These are phyloP conservation scores for Neurospora sp. DNA, from an alignment of 495 filamentous ascomycete species.

Conservation along the genomic window DNA sequence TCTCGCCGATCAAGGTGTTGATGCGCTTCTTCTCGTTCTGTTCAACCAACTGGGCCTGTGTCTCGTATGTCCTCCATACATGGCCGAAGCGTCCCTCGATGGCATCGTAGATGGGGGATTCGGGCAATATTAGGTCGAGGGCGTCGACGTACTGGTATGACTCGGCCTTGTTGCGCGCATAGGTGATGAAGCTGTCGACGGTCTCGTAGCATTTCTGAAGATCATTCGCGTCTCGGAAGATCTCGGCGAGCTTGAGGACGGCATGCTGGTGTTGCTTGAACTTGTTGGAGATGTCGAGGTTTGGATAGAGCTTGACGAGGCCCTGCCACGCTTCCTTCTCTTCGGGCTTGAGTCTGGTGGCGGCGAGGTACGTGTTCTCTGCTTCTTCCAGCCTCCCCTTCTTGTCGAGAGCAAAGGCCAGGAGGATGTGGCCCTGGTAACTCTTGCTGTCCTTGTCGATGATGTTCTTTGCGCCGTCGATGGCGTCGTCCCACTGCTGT, in stretches of 20 bases:
- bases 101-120: slow-evolving; percentile 62
- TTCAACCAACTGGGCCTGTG: slow-evolving; percentile 77
- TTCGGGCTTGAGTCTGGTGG: slow-evolving; percentile 43
- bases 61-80: slow-evolving; percentile 71
- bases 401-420: slow-evolving; percentile 72
- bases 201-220: slow-evolving; percentile 63
- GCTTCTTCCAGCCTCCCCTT: slow-evolving; percentile 58
- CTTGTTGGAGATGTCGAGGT: slow-evolving; percentile 57
- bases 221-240: slow-evolving; percentile 59
- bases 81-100: slow-evolving; percentile 80
- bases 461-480: slow-evolving; percentile 53
- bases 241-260: slow-evolving; percentile 58
- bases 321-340: slow-evolving; percentile 79
- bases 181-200: slow-evolving; percentile 67
- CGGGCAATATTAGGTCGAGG: slow-evolving; percentile 65
- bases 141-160: slow-evolving; percentile 61
- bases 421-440: slow-evolving; percentile 76
- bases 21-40: slow-evolving; percentile 81
- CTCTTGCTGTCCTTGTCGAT: slow-evolving; percentile 64
- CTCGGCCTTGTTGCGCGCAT: slow-evolving; percentile 60
- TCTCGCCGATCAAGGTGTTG: slow-evolving; percentile 81
- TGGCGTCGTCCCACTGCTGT: slow-evolving; percentile 66
- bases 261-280: slow-evolving; percentile 66
- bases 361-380: slow-evolving; percentile 64
- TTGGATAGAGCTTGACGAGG: slow-evolving; percentile 66